These are phyloP conservation scores for Colletotrichum shisoi DNA, from an alignment of 2,329 filamentous ascomycete species.

Conservation along the genomic window DNA sequence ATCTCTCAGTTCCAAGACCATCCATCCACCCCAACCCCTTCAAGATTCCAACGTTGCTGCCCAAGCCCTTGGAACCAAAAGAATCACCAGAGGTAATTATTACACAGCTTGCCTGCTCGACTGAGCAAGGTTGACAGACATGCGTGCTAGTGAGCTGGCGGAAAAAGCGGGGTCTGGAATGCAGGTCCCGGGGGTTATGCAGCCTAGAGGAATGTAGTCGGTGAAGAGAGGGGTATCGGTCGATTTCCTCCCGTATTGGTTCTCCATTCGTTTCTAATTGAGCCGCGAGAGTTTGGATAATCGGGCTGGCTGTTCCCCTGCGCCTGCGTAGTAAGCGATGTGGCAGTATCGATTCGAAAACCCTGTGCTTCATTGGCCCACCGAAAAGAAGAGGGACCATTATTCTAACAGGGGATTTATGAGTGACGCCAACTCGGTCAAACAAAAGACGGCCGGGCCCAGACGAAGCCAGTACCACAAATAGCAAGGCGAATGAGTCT, in stretches of 20 bases:
- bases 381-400: neutral
- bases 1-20: neutral
- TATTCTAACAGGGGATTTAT: neutral
- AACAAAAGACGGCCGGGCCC: neutral
- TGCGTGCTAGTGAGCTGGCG: constrained; percentile 3
- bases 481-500: neutral
- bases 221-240: neutral
- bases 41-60: constrained; percentile 3
- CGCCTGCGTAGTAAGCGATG: neutral
- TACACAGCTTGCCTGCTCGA: neutral
- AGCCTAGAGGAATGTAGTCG: constrained; percentile 1
- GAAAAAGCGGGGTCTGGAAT: constrained; percentile 1
- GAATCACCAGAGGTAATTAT: neutral
- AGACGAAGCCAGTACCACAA: neutral
- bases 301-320: constrained; percentile 2
- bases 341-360: neutral
- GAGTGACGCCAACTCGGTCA: neutral
- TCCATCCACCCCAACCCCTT: neutral
- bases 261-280: neutral
- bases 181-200: constrained; percentile 2
- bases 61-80: neutral
- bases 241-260: neutral
- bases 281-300: neutral
- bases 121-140: neutral
- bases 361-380: neutral